phyloP scores from a whole-genome alignment of 2,329 filamentous ascomycete species.

The Calonectria honghensis region DNA sequence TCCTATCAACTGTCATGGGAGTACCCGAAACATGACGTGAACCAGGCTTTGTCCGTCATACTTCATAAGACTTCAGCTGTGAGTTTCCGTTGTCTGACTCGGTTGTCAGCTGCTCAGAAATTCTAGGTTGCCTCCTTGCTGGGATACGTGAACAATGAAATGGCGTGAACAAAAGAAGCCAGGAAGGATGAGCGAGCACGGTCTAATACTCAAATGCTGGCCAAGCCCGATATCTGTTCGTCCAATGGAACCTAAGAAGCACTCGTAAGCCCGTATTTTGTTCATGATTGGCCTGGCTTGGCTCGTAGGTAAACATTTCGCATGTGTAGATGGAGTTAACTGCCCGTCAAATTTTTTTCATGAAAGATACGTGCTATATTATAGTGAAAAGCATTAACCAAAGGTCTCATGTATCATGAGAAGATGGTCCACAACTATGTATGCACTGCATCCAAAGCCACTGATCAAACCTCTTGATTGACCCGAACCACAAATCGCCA shows the following conservation, averaged over 20 bases:
- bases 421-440: not conserved
- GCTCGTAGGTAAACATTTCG: not conserved
- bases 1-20: slow-evolving; percentile 19
- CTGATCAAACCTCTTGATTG: not conserved
- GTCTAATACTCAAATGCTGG: not conserved
- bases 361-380: not conserved
- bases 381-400: not conserved
- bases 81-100: slow-evolving; percentile 6
- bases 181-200: not conserved
- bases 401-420: too few species aligned
- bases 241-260: not conserved
- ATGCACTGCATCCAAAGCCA: not conserved
- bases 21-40: slow-evolving; percentile 26
- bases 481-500: not conserved
- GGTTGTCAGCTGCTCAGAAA: not conserved
- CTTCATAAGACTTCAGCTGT: not conserved
- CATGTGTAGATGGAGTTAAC: not conserved
- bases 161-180: not conserved
- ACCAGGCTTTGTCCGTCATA: not conserved
- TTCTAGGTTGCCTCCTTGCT: not conserved
- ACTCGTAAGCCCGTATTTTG: not conserved
- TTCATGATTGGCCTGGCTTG: not conserved
- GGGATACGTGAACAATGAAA: not conserved
- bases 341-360: not conserved
- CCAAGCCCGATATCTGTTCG: not conserved